These are phyloP conservation scores for Salix caprea DNA, from an alignment of 345 rosid genomes.

Conservation along the genomic window DNA sequence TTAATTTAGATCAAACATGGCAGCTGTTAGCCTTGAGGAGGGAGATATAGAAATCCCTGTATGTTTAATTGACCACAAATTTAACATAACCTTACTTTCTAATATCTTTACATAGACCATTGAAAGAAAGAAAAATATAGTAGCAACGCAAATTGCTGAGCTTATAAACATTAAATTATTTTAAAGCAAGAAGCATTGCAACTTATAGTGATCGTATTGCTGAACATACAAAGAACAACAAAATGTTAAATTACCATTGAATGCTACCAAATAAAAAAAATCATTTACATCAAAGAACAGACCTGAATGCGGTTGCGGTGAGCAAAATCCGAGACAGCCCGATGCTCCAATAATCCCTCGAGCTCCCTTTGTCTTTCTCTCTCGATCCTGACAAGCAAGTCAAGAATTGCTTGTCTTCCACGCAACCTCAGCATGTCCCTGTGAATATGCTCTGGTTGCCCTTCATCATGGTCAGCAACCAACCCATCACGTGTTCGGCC, in stretches of 20 bases:
- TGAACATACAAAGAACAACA: background rate
- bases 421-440: slow-evolving; percentile 76
- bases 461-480: slow-evolving; percentile 55
- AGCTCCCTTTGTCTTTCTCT: slow-evolving; percentile 90
- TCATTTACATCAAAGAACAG: slow-evolving; percentile 12
- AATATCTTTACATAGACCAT: background rate
- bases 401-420: slow-evolving; percentile 88
- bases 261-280: background rate
- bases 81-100: background rate
- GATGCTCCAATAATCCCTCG: slow-evolving; percentile 86
- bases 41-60: background rate
- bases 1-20: background rate
- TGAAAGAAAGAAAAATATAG: background rate
- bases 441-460: slow-evolving; percentile 68
- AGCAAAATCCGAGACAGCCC: slow-evolving; percentile 97
- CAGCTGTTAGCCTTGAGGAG: background rate
- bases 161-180: background rate
- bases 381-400: slow-evolving; percentile 82
- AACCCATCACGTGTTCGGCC: slow-evolving; percentile 50
- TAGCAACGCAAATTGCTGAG: background rate
- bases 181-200: background rate
- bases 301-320: slow-evolving; percentile 99
- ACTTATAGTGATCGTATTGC: background rate
- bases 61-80: background rate
- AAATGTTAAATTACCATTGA: background rate